Base-by-base conservation (phyloP, 2,329 filamentous ascomycete genomes). In the Aureobasidium sp. region DNA sequence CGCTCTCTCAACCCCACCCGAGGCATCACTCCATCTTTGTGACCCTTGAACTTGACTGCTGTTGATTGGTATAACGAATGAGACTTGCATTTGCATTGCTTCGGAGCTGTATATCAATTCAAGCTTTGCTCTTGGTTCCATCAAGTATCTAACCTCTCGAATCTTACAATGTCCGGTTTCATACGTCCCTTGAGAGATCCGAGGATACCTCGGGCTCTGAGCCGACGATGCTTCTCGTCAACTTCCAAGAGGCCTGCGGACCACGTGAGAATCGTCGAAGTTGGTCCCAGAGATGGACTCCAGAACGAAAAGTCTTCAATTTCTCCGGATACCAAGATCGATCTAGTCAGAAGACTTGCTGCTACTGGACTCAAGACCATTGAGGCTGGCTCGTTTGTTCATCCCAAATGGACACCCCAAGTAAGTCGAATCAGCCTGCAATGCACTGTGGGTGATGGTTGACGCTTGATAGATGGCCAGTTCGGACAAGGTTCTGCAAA, bases 351-450 rank as follows among this genome's bases (percentile, higher is more conserved):
- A 67, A 79, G 84, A 64, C 77, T 95, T 65, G 84, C 86, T 37
- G 77, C 77, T 65, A 88, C 89, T 0, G 90, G 90, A 0, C 73
- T 94, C 46, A 77, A 78, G 6, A 86, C 86, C 3, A 93, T 95
- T 65, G 90, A 95, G 73, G 86, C 88, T 20, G 91, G 90, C 0
- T 89, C 88, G 1, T 91, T 95, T 70, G 90, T 95, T 10, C 84
- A 88, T 51, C 89, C 90, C 1, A 91, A 89, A 83, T 92, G 88
- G 84, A 87, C 92, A 55, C 90, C 91, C 3, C 91, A 94, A 80
- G 84, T 90, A 50, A 60, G 37, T 57, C 8, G 8, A 24, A 5
- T 20, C 9, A 17, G 32, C 5, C 37, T 20, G 2, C 15, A 27
- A 39, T 8, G 10, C 5, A 12, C 3, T 5, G 3, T 6, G 0